A percentile compares a stretch with the other conserved stretches of the same genome.
phyloP scores from a whole-genome alignment of 176 grass and related monocot genomes.

The Metroxylon sagu region DNA sequence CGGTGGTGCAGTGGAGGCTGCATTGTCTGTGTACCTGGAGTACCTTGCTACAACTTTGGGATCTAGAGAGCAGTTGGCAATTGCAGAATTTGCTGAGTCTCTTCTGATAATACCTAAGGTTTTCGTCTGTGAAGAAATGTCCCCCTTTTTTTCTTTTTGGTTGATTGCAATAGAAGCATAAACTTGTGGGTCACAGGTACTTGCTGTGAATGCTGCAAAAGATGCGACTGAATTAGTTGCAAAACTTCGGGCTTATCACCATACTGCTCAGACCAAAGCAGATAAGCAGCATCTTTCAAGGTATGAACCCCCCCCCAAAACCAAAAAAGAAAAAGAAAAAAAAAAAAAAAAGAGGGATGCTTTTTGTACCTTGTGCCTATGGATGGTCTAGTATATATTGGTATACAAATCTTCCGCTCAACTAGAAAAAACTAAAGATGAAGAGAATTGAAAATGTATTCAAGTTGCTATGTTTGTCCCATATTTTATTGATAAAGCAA shows the following conservation, averaged over 20 bases:
- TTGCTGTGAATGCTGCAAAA: constrained; percentile 92
- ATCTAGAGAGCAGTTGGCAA: constrained; percentile 68
- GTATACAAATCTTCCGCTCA: too few species aligned
- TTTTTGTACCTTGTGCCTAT: too few species aligned
- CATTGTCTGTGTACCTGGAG: constrained; percentile 86
- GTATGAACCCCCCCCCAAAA: constrained; percentile 16
- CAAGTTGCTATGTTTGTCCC: too few species aligned
- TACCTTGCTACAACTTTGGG: constrained; percentile 77
- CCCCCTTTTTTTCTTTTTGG: not conserved
- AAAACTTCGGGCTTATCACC: constrained; percentile 86
- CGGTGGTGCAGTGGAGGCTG: constrained; percentile 83
- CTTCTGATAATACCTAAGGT: constrained; percentile 88
- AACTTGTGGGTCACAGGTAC: constrained; percentile 33
- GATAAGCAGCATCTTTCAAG: constrained; percentile 89
- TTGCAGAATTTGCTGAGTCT: constrained; percentile 80
- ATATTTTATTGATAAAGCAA: too few species aligned
- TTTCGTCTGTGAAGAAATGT: not conserved
- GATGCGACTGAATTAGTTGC: constrained; percentile 81
- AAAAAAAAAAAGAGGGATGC: too few species aligned
- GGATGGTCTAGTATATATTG: too few species aligned
- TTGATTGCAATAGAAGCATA: not conserved
- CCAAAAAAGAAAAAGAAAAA: too few species aligned
- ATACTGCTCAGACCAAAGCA: constrained; percentile 77
- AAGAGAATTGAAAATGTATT: too few species aligned
- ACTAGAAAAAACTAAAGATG: too few species aligned